Conservation (phyloP, 257 asterid genomes). For the Ilex asprella region DNA sequence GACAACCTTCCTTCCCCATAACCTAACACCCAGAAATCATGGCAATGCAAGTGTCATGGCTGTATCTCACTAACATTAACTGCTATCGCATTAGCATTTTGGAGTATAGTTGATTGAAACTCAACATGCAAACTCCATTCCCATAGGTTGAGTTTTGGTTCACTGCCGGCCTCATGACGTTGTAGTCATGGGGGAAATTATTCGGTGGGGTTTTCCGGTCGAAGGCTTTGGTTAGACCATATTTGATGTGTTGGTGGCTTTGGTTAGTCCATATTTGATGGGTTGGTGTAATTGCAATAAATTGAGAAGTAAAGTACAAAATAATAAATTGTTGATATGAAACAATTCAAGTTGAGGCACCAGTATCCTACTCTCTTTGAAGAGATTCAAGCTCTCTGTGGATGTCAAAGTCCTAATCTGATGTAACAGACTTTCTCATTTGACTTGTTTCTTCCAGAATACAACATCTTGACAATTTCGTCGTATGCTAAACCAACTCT, state of each 20-base stretch:
- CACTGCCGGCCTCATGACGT: constrained; percentile 41
- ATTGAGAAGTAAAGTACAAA: too few species aligned
- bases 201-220: constrained; percentile 40
- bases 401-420: too few species aligned
- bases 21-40: constrained; percentile 73
- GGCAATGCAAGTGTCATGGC: constrained; percentile 92
- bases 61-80: constrained; percentile 62
- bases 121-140: constrained; percentile 45
- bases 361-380: too few species aligned
- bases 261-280: constrained; percentile 13
- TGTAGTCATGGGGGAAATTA: constrained; percentile 19
- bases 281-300: too few species aligned
- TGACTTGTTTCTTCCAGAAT: too few species aligned
- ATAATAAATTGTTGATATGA: too few species aligned
- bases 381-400: too few species aligned
- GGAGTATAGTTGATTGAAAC: constrained; percentile 55
- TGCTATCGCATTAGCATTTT: constrained; percentile 57
- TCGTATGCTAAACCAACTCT: too few species aligned
- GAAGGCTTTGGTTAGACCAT: constrained; percentile 33
- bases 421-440: too few species aligned
- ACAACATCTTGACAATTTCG: too few species aligned
- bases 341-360: too few species aligned
- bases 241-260: constrained; percentile 12
- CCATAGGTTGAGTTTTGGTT: constrained; percentile 57
- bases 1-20: constrained; percentile 67